Conservation (phyloP, 768 basidiomycete species). For the Cystofilobasidium macerans region DNA sequence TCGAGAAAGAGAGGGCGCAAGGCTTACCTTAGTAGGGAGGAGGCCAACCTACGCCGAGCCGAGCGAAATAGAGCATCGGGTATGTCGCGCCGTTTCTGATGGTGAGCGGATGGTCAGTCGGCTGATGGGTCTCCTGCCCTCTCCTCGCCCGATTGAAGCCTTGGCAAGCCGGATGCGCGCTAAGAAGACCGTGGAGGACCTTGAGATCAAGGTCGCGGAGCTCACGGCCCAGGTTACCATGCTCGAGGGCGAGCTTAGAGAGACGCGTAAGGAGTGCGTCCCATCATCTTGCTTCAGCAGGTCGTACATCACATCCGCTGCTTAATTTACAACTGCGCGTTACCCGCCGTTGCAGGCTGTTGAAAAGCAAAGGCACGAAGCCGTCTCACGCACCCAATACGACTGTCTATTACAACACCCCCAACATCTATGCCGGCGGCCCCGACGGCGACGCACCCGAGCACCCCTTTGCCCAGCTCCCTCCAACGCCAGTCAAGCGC, state of each 20-base stretch:
- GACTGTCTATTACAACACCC: neutral
- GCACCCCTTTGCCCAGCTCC: neutral
- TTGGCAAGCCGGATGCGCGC: neutral
- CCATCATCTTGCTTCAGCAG: no score
- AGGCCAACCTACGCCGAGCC: neutral
- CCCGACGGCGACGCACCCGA: neutral
- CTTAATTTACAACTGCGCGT: neutral
- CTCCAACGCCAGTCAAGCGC: slow-evolving; percentile 4
- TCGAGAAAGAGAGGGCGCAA: neutral
- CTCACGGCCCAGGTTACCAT: neutral
- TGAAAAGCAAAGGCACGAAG: neutral
- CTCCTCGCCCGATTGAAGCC: neutral
- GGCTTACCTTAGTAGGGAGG: neutral
- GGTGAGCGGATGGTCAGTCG: no score
- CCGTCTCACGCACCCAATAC: neutral
- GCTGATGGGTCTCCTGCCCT: no score
- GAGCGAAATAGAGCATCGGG: neutral
- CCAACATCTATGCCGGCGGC: neutral
- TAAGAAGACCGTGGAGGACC: neutral
- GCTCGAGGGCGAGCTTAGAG: neutral
- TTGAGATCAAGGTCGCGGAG: neutral
- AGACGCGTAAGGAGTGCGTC: neutral
- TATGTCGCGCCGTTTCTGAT: neutral
- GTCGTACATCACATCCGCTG: neutral
- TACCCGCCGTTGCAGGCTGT: neutral